Conservation (phyloP, 352 stramenopile genomes). For the Phytophthora pinifolia region DNA sequence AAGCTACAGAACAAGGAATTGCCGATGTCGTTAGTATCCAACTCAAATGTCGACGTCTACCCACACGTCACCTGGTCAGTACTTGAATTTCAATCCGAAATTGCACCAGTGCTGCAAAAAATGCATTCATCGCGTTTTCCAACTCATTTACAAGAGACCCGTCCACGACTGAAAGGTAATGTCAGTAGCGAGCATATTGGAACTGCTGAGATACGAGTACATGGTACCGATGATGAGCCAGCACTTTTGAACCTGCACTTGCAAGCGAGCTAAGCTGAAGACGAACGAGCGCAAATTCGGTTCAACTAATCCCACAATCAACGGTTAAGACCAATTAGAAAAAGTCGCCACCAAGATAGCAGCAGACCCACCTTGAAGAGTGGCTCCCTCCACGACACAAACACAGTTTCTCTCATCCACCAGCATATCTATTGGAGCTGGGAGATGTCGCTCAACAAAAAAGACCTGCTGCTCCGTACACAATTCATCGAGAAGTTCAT, state of each 20-base stretch:
- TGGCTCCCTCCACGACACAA: slow-evolving; percentile 33
- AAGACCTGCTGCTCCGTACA: slow-evolving; percentile 51
- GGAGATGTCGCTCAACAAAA: slow-evolving; percentile 65
- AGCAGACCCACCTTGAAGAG: slow-evolving; percentile 43
- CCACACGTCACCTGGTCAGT: slow-evolving; percentile 40
- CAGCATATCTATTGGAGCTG: slow-evolving; percentile 53
- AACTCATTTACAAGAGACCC: neutral
- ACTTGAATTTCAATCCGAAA: slow-evolving; percentile 56
- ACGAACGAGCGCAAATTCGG: slow-evolving; percentile 47
- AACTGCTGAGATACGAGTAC: neutral
- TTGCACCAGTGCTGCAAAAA: slow-evolving; percentile 61
- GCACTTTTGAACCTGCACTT: slow-evolving; percentile 59
- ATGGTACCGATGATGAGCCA: slow-evolving; percentile 66
- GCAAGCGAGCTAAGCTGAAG: slow-evolving; percentile 55
- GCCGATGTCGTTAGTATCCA: neutral
- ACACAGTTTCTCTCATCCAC: slow-evolving; percentile 70
- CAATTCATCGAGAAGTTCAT: slow-evolving; percentile 63
- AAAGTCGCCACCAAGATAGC: neutral
- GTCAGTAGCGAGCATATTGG: neutral
- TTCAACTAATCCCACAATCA: slow-evolving; percentile 26
- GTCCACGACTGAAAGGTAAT: slow-evolving; percentile 3
- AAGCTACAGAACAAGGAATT: slow-evolving; percentile 19
- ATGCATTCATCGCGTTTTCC: slow-evolving; percentile 28
- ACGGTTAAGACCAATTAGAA: slow-evolving; percentile 1
- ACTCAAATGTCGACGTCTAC: neutral